phyloP scores from a whole-genome alignment of 257 asterid species.

The Salvia rosmarinus region DNA sequence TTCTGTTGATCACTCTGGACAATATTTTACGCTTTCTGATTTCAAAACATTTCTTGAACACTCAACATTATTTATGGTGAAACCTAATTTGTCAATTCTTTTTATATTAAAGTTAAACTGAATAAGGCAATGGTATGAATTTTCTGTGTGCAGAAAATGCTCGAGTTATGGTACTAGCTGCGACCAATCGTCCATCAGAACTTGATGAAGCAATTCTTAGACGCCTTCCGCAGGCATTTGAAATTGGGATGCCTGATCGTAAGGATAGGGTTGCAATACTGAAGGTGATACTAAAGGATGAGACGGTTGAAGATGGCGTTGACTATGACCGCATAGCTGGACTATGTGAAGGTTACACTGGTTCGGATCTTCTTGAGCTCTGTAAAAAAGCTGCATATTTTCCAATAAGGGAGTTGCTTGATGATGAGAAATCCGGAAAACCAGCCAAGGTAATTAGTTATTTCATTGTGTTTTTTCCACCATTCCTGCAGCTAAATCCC shows the following conservation, averaged over 20 bases:
- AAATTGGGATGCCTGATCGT: slow-evolving; percentile 73
- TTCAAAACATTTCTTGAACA: background rate
- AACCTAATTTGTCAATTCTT: background rate
- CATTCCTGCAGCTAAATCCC: background rate
- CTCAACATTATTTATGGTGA: slow-evolving; percentile 7
- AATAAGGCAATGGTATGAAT: slow-evolving; percentile 14
- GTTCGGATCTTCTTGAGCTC: slow-evolving; percentile 85
- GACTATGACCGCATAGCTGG: slow-evolving; percentile 67
- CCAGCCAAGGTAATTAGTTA: slow-evolving; percentile 50
- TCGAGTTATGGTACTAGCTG: slow-evolving; percentile 89
- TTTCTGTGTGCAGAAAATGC: slow-evolving; percentile 60
- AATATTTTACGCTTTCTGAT: background rate
- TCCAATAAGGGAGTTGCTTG: slow-evolving; percentile 70
- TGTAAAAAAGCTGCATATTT: slow-evolving; percentile 90
- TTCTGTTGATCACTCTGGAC: slow-evolving; percentile 16
- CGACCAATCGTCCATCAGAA: slow-evolving; percentile 95
- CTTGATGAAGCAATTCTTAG: slow-evolving; percentile 95
- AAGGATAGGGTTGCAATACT: slow-evolving; percentile 71
- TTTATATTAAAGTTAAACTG: background rate
- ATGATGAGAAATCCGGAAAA: slow-evolving; percentile 71
- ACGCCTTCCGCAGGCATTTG: slow-evolving; percentile 90
- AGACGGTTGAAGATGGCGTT: slow-evolving; percentile 59
- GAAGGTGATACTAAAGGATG: slow-evolving; percentile 79
- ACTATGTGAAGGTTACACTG: slow-evolving; percentile 80
- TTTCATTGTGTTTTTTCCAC: slow-evolving; percentile 10